phyloP scores from a whole-genome alignment of 1,284 basidiomycete genomes.

The Pholiota adiposa region DNA sequence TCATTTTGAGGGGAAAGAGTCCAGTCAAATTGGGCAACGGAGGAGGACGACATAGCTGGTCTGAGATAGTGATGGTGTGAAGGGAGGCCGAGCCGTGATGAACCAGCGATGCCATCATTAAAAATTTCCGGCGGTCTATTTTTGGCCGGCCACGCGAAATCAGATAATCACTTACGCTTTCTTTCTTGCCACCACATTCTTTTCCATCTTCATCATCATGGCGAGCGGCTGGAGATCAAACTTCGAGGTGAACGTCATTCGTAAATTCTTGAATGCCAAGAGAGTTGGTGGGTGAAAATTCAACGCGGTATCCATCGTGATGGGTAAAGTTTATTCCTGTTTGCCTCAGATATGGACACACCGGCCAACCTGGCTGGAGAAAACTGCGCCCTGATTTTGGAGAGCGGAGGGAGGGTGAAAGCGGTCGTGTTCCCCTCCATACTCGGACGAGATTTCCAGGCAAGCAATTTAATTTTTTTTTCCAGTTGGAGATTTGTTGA shows the following conservation, averaged over 20 bases:
- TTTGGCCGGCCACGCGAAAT: too few relatives aligned
- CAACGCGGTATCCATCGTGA: not conserved
- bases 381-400: too few relatives aligned
- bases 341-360: not conserved
- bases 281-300: not conserved
- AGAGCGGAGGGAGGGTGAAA: too few relatives aligned
- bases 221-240: too few relatives aligned
- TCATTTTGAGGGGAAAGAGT: not conserved
- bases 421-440: not conserved
- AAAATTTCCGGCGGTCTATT: not conserved
- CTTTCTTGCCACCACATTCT: too few relatives aligned
- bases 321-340: not conserved
- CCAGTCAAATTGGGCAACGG: not conserved
- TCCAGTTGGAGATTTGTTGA: too few relatives aligned
- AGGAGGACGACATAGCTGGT: not conserved
- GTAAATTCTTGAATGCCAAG: not conserved
- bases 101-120: not conserved
- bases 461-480: not conserved
- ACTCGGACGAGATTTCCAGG: not conserved
- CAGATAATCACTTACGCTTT: too few relatives aligned
- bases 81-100: not conserved
- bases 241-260: too few relatives aligned
- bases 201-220: too few relatives aligned
- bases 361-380: not conserved
- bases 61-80: not conserved